Evolutionary conservation across 2,329 filamentous ascomycete genomes (phyloP).

Genomic region (Scortechinia acanthostroma): DNA sequence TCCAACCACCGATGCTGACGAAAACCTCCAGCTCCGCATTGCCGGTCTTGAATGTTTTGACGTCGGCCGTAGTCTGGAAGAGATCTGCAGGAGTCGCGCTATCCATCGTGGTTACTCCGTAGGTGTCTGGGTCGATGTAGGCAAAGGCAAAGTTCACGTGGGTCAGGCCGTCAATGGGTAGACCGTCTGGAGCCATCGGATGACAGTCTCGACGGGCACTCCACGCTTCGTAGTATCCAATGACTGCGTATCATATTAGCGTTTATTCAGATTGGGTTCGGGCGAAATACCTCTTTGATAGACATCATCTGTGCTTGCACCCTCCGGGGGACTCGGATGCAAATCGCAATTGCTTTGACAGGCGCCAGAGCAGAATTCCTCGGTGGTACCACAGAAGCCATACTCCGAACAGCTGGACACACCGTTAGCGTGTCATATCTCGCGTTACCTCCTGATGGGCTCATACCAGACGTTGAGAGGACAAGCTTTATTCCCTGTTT

Average conservation of each 20-base stretch:
- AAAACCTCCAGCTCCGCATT: constrained; percentile 15
- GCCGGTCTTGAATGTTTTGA: constrained; percentile 10
- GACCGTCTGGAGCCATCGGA: constrained; percentile 6
- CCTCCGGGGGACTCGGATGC: neutral
- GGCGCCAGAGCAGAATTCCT: constrained; percentile 11
- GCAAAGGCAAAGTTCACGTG: constrained; percentile 15
- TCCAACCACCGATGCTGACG: constrained; percentile 24
- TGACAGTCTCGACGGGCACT: constrained; percentile 5
- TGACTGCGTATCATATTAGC: no score
- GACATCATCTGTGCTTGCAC: neutral
- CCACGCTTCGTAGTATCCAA: constrained; percentile 8
- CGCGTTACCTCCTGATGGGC: constrained; percentile 8
- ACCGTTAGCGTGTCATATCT: constrained; percentile 9
- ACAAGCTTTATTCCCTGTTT: constrained; percentile 12
- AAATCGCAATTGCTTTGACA: constrained; percentile 5
- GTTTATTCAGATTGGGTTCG: constrained; percentile 4
- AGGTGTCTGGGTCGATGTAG: constrained; percentile 11
- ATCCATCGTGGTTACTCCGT: constrained; percentile 13
- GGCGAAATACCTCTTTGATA: constrained; percentile 1
- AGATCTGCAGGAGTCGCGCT: constrained; percentile 8
- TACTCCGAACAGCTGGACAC: no score
- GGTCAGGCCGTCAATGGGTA: constrained; percentile 8
- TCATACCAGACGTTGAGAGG: constrained; percentile 12
- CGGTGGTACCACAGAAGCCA: constrained; percentile 7
- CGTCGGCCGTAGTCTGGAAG: constrained; percentile 4